A percentile compares a stretch with the other conserved stretches of the same genome.
phyloP scores from a whole-genome alignment of 768 basidiomycete species.

The Cystofilobasidium ferigula region DNA sequence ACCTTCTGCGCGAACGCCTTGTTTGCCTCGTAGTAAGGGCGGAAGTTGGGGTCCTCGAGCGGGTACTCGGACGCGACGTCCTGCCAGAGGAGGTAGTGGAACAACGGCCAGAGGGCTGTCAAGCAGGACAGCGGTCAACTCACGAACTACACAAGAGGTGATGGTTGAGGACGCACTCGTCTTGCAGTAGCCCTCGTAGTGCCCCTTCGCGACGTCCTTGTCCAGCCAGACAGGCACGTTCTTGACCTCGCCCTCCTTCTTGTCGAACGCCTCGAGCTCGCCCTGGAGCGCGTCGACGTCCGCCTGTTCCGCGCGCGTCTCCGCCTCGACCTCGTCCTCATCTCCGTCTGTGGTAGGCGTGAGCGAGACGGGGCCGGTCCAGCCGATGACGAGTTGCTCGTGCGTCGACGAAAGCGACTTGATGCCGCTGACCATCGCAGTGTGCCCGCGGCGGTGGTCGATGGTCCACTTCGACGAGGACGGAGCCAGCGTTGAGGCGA shows the following conservation, averaged over 20 bases:
- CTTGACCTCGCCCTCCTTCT: conserved; percentile 34
- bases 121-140: background rate
- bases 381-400: conserved; percentile 83
- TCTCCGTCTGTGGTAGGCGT: background rate
- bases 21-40: conserved; percentile 70
- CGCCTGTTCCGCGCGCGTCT: conserved; percentile 32
- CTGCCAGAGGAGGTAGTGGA: conserved; percentile 97
- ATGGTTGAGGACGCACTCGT: conserved; percentile 57
- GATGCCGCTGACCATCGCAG: conserved; percentile 91
- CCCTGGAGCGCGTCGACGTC: conserved; percentile 58
- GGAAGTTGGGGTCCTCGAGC: conserved; percentile 63
- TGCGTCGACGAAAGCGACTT: conserved; percentile 69
- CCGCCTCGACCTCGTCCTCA: conserved; percentile 45
- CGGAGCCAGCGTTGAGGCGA: background rate
- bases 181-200: conserved; percentile 98
- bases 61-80: conserved; percentile 83
- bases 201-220: conserved; percentile 77
- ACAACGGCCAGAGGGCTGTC: conserved; percentile 86
- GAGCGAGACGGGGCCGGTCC: conserved; percentile 73
- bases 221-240: conserved; percentile 71
- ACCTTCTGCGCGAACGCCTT: conserved; percentile 72
- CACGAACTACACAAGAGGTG: conserved; percentile 17
- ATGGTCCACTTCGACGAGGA: conserved; percentile 54
- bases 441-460: conserved; percentile 70
- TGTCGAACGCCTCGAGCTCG: conserved; percentile 54